A percentile compares a stretch with the other conserved stretches of the same genome.
phyloP scores from a whole-genome alignment of 345 rosid species.

The Pistacia atlantica region DNA sequence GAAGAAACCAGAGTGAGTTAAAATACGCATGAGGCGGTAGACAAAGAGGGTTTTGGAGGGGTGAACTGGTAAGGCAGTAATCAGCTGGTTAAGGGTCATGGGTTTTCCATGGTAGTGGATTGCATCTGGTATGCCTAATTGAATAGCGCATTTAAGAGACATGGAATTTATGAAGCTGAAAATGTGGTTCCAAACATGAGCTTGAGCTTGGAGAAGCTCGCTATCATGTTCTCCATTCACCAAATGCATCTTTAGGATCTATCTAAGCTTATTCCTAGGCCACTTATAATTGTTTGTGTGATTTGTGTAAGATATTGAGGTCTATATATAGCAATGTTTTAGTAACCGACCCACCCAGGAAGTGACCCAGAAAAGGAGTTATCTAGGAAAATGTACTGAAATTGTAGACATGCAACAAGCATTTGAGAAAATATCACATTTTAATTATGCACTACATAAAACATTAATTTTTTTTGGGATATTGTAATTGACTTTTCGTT shows the following conservation, averaged over 20 bases:
- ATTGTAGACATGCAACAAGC: no score
- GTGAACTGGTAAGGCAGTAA: background rate
- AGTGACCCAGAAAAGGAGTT: no score
- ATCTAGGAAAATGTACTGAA: no score
- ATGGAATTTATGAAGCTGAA: slow-evolving; percentile 12
- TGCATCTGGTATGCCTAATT: slow-evolving; percentile 29
- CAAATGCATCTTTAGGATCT: background rate
- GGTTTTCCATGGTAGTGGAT: slow-evolving; percentile 26
- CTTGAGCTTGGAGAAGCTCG: slow-evolving; percentile 37
- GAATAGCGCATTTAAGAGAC: background rate
- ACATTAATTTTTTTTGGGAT: no score
- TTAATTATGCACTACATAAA: no score
- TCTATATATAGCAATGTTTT: background rate
- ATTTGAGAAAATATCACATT: no score
- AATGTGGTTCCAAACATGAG: slow-evolving; percentile 35
- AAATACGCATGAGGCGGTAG: background rate
- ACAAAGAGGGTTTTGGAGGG: background rate
- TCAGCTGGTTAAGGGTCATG: background rate
- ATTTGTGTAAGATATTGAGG: background rate
- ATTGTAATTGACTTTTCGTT: no score
- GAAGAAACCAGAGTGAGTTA: background rate
- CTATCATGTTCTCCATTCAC: background rate
- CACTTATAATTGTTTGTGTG: background rate
- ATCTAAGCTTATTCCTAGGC: background rate
- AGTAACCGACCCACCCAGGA: no score